These are phyloP conservation scores for Saprolegnia parasitica DNA, from an alignment of 352 stramenopile species.

Conservation along the genomic window DNA sequence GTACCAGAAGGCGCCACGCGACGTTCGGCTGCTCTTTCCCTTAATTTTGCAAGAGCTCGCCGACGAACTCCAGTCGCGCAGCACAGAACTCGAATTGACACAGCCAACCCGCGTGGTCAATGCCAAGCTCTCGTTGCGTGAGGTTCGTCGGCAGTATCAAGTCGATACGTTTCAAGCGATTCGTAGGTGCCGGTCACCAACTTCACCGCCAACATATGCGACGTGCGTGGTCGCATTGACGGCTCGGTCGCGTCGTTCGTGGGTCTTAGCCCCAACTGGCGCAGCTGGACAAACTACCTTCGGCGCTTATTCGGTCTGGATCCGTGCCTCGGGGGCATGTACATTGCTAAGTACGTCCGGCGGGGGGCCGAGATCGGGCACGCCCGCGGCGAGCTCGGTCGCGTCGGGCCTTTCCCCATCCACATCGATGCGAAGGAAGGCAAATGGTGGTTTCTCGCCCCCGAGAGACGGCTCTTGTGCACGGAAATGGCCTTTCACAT, in stretches of 20 bases:
- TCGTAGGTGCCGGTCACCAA: constrained; percentile 2
- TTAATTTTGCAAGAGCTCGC: constrained; percentile 51
- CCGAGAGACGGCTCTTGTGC: background rate
- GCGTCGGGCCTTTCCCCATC: constrained; percentile 43
- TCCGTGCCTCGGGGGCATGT: constrained; percentile 36
- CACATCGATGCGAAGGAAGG: background rate
- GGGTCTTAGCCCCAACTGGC: background rate
- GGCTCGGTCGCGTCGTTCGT: background rate
- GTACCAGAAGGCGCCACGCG: constrained; percentile 32
- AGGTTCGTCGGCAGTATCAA: background rate
- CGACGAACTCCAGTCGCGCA: constrained; percentile 44
- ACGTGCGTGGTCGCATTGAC: background rate
- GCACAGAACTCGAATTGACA: constrained; percentile 35
- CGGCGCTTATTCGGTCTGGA: constrained; percentile 11
- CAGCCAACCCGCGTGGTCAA: background rate
- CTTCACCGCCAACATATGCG: background rate
- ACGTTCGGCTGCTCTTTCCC: constrained; percentile 36
- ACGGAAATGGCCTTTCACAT: constrained; percentile 25
- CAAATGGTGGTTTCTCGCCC: background rate
- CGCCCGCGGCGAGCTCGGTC: constrained; percentile 41
- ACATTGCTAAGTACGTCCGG: constrained; percentile 49
- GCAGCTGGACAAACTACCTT: background rate
- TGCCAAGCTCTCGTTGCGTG: background rate
- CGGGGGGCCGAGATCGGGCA: constrained; percentile 11
- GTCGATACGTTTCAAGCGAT: background rate